Conservation (phyloP, 345 rosid genomes). For the Fremontodendron californicum region DNA sequence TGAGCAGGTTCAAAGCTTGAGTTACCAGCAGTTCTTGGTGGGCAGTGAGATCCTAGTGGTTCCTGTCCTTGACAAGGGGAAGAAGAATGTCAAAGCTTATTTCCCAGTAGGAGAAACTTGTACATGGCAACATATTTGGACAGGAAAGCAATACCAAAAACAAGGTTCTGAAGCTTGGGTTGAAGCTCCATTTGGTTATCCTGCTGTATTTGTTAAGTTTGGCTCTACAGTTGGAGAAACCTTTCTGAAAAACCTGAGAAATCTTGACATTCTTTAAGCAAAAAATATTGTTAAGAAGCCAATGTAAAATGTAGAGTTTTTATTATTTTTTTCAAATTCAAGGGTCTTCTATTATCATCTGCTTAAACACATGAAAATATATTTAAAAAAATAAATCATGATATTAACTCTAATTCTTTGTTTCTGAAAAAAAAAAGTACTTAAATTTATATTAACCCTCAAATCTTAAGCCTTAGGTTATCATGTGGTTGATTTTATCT, state of each 20-base stretch:
- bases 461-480: too few species aligned
- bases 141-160: slow-evolving; percentile 41
- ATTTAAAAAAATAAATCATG: too few species aligned
- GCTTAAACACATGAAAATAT: too few species aligned
- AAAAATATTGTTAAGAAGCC: not conserved
- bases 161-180: slow-evolving; percentile 44
- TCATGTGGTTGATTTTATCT: too few species aligned
- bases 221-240: slow-evolving; percentile 53
- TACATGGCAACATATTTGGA: slow-evolving; percentile 61
- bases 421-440: too few species aligned
- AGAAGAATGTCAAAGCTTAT: slow-evolving; percentile 47
- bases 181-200: slow-evolving; percentile 59
- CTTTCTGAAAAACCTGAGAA: slow-evolving; percentile 44
- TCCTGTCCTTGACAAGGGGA: slow-evolving; percentile 62
- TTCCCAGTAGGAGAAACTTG: slow-evolving; percentile 50
- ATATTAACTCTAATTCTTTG: too few species aligned
- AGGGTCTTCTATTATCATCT: not conserved
- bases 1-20: slow-evolving; percentile 41
- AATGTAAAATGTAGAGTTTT: not conserved
- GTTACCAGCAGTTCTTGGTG: slow-evolving; percentile 62
- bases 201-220: slow-evolving; percentile 58
- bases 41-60: slow-evolving; percentile 67
- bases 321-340: not conserved
- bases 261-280: slow-evolving; percentile 30
- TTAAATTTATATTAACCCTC: too few species aligned